phyloP scores from a whole-genome alignment of 2,329 filamentous ascomycete species.

The Neopestalotiopsis sp. region DNA sequence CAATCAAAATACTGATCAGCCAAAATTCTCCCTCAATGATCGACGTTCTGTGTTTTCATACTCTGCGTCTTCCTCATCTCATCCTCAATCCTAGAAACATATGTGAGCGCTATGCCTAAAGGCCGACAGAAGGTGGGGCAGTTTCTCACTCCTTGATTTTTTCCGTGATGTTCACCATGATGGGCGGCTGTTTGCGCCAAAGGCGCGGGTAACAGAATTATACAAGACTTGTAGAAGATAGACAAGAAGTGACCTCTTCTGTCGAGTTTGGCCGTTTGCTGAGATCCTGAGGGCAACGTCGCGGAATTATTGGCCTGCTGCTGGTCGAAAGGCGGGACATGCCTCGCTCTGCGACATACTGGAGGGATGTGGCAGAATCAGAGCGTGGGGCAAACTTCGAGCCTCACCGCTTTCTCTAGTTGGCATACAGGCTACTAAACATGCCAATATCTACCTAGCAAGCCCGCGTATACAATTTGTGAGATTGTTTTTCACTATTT shows the following conservation, averaged over 20 bases:
- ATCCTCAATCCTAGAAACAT: constrained; percentile 83
- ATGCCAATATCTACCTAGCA: too few species aligned
- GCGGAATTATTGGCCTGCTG: constrained; percentile 5
- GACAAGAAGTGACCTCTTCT: background rate
- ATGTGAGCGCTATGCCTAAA: constrained; percentile 29
- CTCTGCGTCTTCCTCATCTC: constrained; percentile 99
- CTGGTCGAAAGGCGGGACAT: background rate
- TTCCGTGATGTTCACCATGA: constrained; percentile 99
- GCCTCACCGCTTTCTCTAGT: constrained; percentile 11
- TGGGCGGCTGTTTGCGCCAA: constrained; percentile 35
- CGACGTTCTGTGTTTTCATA: constrained; percentile 51
- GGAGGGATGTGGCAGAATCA: constrained; percentile 15
- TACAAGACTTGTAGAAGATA: background rate
- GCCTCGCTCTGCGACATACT: background rate
- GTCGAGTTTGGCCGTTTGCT: background rate
- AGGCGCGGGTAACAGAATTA: background rate
- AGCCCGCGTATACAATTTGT: too few species aligned
- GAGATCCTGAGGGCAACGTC: background rate
- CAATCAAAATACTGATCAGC: constrained; percentile 35
- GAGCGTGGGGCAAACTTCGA: constrained; percentile 13
- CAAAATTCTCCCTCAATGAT: constrained; percentile 10
- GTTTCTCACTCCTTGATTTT: constrained; percentile 95
- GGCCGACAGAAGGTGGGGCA: constrained; percentile 10
- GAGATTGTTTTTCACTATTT: too few species aligned
- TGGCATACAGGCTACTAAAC: too few species aligned